phyloP scores from a whole-genome alignment of 1,139 yeast species.

The Protomyces macrosporus region DNA sequence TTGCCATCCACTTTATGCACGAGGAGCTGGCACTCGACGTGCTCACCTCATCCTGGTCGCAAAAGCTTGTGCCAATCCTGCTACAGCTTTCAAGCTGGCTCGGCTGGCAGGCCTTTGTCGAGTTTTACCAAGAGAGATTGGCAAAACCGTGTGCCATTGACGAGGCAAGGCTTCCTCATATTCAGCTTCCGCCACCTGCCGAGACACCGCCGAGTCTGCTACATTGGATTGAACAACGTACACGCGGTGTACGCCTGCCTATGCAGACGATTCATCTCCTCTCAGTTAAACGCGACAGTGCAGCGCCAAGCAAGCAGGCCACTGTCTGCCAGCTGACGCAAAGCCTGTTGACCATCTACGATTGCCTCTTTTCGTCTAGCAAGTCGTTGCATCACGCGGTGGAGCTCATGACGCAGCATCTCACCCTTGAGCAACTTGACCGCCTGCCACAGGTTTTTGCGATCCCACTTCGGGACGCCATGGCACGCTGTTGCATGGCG shows the following conservation, averaged over 20 bases:
- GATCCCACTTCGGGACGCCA: slow-evolving; percentile 51
- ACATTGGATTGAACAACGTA: not conserved
- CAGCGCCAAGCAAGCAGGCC: slow-evolving; percentile 27
- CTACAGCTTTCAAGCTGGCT: slow-evolving; percentile 60
- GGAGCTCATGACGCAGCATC: slow-evolving; percentile 50
- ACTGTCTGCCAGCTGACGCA: slow-evolving; percentile 25
- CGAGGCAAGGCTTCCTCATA: not conserved
- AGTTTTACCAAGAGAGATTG: slow-evolving; percentile 27
- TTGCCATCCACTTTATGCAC: slow-evolving; percentile 66
- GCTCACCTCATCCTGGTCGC: slow-evolving; percentile 42
- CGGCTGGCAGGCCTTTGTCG: slow-evolving; percentile 69
- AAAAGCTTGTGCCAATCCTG: slow-evolving; percentile 51
- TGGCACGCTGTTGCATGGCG: slow-evolving; percentile 51
- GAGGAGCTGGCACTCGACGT: slow-evolving; percentile 68
- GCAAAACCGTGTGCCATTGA: not conserved
- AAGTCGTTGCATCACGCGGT: slow-evolving; percentile 53
- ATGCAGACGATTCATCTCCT: slow-evolving; percentile 13
- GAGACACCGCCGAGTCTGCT: slow-evolving; percentile 25
- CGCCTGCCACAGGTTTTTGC: slow-evolving; percentile 67
- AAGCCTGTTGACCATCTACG: slow-evolving; percentile 17
- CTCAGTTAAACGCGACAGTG: not conserved
- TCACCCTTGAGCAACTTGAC: slow-evolving; percentile 52
- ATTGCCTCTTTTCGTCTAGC: slow-evolving; percentile 50
- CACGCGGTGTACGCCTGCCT: slow-evolving; percentile 4
- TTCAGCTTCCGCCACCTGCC: not conserved